Evolutionary conservation across 306 rosid genomes (phyloP), one percentile per base, ranked within the genome.

Genomic region (Chamaecrista fasciculata): DNA sequence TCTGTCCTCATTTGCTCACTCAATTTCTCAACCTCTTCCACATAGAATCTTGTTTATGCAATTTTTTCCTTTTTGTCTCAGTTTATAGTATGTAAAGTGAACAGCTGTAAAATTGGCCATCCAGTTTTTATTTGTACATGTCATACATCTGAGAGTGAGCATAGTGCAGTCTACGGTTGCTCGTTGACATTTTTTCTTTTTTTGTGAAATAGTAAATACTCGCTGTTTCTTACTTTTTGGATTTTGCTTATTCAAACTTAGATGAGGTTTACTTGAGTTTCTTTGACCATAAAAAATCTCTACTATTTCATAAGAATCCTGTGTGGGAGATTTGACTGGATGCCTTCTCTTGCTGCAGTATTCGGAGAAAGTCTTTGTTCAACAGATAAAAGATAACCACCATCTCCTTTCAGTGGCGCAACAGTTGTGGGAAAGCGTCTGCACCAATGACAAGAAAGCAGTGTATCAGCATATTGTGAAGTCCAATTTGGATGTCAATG

Each of bases 381-480:
- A 76, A 68, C 86, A 51, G 61, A 66, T 75, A 20, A 78, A 60
- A 64, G 43, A 74, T 43, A 67, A 42, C 40, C 23, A 67, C 29
- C 48, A 59, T 46, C 66, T 49, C 63, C 82, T 39, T 63, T 63
- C 75, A 47, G 69, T 72, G 40, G 84, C 78, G 49, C 79, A 85
- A 59, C 76, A 76, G 70, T 39, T 85, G 76, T 77, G 80, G 86
- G 86, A 81, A 78, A 76, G 96, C 42, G 81, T 90, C 52, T 62
- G 60, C 42, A 78, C 83, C 23, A 90, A 87, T 75, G 94, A 90
- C 81, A 90, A 80, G 80, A 77, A 85, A 79, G 82, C 86, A 33
- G 94, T 82, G 34, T 87, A 87, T 86, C 81, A 60, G 58, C 69
- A 82, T 51, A 82, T 90, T 62, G 76, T 90, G 61, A 62, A 77